Base-by-base conservation (phyloP, 1,284 basidiomycete species). In the Boletus mariae region DNA sequence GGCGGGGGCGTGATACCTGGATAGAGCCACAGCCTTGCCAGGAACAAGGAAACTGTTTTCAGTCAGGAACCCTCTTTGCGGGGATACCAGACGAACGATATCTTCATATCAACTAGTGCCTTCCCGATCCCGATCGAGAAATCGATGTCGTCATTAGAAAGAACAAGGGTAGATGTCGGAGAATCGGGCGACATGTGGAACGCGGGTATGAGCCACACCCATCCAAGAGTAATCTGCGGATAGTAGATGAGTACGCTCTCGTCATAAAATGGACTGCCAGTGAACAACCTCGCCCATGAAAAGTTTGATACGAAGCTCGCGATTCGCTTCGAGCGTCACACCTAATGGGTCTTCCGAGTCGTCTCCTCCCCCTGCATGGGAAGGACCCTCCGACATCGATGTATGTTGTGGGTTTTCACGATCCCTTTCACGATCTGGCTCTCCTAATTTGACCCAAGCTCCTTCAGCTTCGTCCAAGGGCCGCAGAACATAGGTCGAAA, bases 141-240 rank as follows among this genome's bases (percentile, higher is more conserved):
- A 66, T 92, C 90, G 20, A 90, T 61, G 48, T 92, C 86, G 58
- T 80, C 82, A 25, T 73, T 75, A 45, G 74, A 77, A 50, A 84
- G 69, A 23, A 67, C 64, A 35, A 83, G 54, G 7, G 34, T 54
- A 5, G 58, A 59, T 11, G 63, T 45, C 29, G 58, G n/a, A 9
- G 57, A 59, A 44, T 53, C 60, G 31, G 34, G 68, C 53, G 26
- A 74, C 70, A 92, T 79, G 62, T 92, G 89, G 73, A 93, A 92
- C 0, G 83, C 76, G 0, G 91, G 91, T 55, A 93, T 82, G 62
- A 92, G 77, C 91, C 90, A 92, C 50, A 84, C 69, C 90, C 90
- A 93, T 26, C 87, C 84, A 69, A 93, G 81, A 59, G 87, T 83
- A 1, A 90, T 75, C 78, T 89, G 58, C 29, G 44, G 38, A 53